phyloP scores from a whole-genome alignment of 73 alveolate genomes.

The Stentor roeselii region DNA sequence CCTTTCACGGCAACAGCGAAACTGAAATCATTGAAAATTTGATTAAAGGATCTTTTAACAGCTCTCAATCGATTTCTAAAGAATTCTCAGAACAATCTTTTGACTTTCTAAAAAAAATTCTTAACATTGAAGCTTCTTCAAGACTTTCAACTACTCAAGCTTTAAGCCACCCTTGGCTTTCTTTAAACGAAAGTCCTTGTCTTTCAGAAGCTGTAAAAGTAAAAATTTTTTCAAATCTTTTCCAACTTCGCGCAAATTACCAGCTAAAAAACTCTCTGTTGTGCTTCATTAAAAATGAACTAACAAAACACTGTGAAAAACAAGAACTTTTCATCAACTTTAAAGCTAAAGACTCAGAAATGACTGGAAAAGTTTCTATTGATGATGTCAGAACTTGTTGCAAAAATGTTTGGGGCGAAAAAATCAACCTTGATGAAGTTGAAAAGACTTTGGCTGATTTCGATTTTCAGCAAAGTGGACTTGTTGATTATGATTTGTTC shows the following conservation, averaged over 20 bases:
- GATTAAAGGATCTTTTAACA: constrained; percentile 49
- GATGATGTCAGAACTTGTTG: background rate
- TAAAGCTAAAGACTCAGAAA: background rate
- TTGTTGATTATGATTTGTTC: background rate
- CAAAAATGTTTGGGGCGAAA: background rate
- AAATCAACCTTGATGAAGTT: background rate
- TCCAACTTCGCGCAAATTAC: background rate
- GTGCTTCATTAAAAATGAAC: background rate
- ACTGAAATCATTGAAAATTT: constrained; percentile 73
- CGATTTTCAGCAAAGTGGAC: background rate
- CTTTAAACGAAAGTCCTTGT: background rate
- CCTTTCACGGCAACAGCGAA: constrained; percentile 84
- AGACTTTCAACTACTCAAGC: background rate
- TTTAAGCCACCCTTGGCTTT: background rate
- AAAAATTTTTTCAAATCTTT: background rate
- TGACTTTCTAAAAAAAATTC: background rate
- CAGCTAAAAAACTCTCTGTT: background rate
- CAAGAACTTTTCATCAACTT: background rate
- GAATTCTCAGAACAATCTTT: no score
- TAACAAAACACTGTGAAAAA: background rate
- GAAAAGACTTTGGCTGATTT: background rate
- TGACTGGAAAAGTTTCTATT: background rate
- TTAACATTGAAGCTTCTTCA: background rate
- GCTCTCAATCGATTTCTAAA: constrained; percentile 29
- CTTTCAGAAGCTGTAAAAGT: no score